Evolutionary conservation across 23 red algal species (phyloP).

Genomic region (Chondrus crispus): DNA sequence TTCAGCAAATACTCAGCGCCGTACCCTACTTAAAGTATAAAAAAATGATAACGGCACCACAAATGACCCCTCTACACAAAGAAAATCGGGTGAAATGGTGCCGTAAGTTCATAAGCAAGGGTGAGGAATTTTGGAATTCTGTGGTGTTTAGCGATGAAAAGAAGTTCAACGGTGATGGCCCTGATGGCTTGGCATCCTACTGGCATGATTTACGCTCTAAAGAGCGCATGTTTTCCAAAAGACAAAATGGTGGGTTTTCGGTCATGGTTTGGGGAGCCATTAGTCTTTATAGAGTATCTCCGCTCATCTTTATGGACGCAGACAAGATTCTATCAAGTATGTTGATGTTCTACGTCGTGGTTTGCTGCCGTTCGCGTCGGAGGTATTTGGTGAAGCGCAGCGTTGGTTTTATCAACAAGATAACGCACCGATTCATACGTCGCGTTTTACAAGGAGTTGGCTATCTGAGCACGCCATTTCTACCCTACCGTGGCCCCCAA

Average conservation of each 20-base stretch:
- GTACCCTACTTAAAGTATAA: not conserved
- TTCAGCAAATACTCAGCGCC: not conserved
- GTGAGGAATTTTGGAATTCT: not conserved
- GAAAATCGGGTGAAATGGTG: not conserved
- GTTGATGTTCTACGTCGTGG: not conserved
- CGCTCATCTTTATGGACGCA: not conserved
- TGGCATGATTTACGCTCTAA: not conserved
- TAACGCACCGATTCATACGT: not conserved
- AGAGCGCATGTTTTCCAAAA: not conserved
- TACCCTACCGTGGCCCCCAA: not conserved
- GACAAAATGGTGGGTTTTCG: not conserved
- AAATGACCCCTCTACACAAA: not conserved
- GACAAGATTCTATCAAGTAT: not conserved
- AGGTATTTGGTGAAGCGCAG: not conserved
- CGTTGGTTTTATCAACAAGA: conserved; percentile 14
- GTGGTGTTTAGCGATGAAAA: not conserved
- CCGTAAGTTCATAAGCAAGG: not conserved
- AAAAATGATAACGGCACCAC: not conserved
- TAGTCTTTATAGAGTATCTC: not conserved
- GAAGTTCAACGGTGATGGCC: not conserved
- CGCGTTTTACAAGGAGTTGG: not conserved
- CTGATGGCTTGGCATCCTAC: not conserved
- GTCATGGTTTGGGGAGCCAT: conserved; percentile 1
- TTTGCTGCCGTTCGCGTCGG: not conserved
- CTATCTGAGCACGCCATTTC: not conserved